A percentile compares a stretch with the other conserved stretches of the same genome.
These are phyloP conservation scores for Lophiostoma macrostomum DNA, from an alignment of 495 filamentous ascomycete species.

Conservation along the genomic window DNA sequence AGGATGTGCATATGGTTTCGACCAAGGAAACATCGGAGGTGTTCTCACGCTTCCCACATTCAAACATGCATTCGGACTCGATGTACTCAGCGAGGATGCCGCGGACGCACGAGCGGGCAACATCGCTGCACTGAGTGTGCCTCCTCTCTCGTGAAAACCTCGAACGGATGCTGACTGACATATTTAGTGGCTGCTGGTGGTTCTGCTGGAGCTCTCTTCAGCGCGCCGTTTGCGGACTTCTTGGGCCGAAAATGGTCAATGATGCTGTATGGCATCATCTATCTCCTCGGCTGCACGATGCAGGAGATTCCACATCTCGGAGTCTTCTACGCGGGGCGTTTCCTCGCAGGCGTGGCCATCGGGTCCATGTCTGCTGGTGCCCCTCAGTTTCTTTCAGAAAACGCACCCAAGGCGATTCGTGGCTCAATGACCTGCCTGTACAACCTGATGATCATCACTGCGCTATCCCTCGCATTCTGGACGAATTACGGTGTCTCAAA, in stretches of 20 bases:
- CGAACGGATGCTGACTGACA: constrained; percentile 53
- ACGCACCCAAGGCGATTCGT: constrained; percentile 40
- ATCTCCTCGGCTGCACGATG: constrained; percentile 71
- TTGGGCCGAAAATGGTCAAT: constrained; percentile 66
- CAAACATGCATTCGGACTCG: constrained; percentile 13
- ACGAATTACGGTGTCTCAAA: constrained; percentile 36
- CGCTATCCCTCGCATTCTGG: constrained; percentile 39
- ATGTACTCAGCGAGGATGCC: constrained; percentile 8
- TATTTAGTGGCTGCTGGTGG: constrained; percentile 75
- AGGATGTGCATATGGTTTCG: constrained; percentile 14
- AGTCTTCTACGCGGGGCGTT: constrained; percentile 41
- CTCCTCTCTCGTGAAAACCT: neutral
- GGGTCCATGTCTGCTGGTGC: constrained; percentile 48
- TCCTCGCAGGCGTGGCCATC: constrained; percentile 41
- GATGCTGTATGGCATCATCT: constrained; percentile 55
- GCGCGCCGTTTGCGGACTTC: constrained; percentile 65
- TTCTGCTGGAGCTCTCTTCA: constrained; percentile 73
- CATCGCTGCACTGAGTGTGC: constrained; percentile 14
- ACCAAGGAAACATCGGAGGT: constrained; percentile 16
- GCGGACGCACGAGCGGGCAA: constrained; percentile 3
- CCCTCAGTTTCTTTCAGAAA: constrained; percentile 47
- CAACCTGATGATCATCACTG: constrained; percentile 43
- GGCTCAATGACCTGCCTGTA: constrained; percentile 41
- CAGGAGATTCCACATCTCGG: constrained; percentile 57
- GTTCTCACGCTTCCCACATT: constrained; percentile 14